Evolutionary conservation across 768 basidiomycete genomes (phyloP).

Genomic region (Termitomyces sp.): DNA sequence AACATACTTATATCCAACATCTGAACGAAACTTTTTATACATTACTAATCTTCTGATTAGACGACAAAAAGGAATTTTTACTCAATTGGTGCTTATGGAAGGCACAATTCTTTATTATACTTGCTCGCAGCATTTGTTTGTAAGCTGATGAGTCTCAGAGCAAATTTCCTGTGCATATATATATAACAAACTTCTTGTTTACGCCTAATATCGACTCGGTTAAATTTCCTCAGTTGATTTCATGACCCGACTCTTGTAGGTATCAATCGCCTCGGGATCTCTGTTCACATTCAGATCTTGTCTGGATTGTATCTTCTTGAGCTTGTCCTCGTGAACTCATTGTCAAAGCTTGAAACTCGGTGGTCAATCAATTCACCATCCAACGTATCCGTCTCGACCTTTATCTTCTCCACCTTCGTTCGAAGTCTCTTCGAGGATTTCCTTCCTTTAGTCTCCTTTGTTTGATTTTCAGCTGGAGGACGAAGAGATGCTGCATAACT

Average conservation of each 20-base stretch:
- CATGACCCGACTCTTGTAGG: neutral
- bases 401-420: constrained; percentile 7
- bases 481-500: constrained; percentile 32
- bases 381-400: neutral
- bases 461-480: constrained; percentile 33
- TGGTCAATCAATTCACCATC: neutral
- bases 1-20: neutral
- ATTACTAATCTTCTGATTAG: neutral
- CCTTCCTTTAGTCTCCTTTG: constrained; percentile 38
- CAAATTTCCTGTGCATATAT: neutral
- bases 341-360: neutral
- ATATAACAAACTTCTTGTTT: neutral
- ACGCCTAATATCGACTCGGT: neutral
- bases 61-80: neutral
- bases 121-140: neutral
- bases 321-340: neutral
- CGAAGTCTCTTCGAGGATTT: constrained; percentile 33
- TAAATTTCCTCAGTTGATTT: neutral
- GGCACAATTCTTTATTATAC: neutral
- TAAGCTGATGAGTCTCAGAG: too few species aligned
- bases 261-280: neutral
- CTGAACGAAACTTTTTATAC: neutral
- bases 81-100: neutral
- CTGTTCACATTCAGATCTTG: neutral
- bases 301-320: neutral